Evolutionary conservation across 140 eudicot species (phyloP).

Genomic region (Bidens hawaiensis): DNA sequence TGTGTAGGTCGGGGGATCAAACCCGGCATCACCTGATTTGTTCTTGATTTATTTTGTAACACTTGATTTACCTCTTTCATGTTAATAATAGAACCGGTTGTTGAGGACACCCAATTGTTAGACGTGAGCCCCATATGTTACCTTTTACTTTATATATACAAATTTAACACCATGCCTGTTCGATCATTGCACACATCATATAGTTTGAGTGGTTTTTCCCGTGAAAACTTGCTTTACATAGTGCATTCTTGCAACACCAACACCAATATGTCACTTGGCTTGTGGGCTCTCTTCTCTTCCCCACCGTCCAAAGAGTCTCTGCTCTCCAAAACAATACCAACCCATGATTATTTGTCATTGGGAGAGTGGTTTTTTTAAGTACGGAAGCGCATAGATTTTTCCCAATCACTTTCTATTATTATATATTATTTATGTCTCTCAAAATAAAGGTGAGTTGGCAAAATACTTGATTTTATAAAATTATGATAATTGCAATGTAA

Average conservation of each 20-base stretch:
- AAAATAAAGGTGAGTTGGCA: not conserved
- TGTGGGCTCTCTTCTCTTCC: conserved; percentile 35
- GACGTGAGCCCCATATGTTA: no score
- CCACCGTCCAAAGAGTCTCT: conserved; percentile 29
- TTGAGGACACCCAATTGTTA: no score
- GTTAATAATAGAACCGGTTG: no score
- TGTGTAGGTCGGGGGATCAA: no score
- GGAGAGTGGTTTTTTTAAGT: not conserved
- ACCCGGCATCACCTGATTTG: no score
- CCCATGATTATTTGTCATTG: conserved; percentile 22
- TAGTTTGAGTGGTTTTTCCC: conserved; percentile 22
- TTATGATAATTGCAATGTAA: no score
- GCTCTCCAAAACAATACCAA: conserved; percentile 17
- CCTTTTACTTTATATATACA: not conserved
- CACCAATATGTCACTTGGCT: conserved; percentile 22
- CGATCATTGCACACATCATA: conserved; percentile 9
- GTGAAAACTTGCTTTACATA: conserved; percentile 24
- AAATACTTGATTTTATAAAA: not conserved
- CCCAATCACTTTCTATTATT: not conserved
- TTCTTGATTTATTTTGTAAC: no score
- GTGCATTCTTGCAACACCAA: conserved; percentile 25
- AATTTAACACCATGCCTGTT: not conserved
- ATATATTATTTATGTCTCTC: not conserved
- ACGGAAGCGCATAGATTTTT: conserved; percentile 12
- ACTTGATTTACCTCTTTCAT: no score